A percentile compares a stretch with the other conserved stretches of the same genome.
phyloP scores from a whole-genome alignment of 2,329 filamentous ascomycete species.

The Coniella vitis region DNA sequence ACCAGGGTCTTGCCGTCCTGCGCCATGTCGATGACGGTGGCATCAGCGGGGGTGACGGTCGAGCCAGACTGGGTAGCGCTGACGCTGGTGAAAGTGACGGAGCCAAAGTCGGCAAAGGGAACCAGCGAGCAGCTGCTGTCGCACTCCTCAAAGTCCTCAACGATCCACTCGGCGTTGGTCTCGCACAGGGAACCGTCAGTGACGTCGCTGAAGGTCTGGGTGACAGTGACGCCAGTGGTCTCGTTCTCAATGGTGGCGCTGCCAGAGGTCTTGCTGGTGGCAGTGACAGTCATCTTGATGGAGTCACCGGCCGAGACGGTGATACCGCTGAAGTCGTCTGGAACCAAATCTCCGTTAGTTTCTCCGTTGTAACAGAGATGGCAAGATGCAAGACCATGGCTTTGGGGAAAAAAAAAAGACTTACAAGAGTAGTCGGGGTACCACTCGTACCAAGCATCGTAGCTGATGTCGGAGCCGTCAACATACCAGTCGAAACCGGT shows the following conservation, averaged over 20 bases:
- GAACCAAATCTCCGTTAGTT: neutral
- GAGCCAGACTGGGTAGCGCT: constrained; percentile 22
- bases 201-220: constrained; percentile 41
- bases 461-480: constrained; percentile 32
- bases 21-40: constrained; percentile 60
- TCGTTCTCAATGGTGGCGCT: constrained; percentile 40
- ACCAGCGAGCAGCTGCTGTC: constrained; percentile 29
- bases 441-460: constrained; percentile 57
- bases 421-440: constrained; percentile 44
- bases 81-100: constrained; percentile 35
- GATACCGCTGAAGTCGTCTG: constrained; percentile 18
- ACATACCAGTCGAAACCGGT: constrained; percentile 50
- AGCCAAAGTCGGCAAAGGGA: constrained; percentile 39
- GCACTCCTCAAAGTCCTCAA: constrained; percentile 43
- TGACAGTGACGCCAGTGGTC: constrained; percentile 40
- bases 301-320: constrained; percentile 18
- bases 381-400: too few species aligned
- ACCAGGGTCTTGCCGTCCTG: constrained; percentile 57
- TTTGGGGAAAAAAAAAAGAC: too few species aligned
- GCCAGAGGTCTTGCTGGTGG: constrained; percentile 34
- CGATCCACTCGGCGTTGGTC: constrained; percentile 57
- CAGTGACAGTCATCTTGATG: constrained; percentile 26
- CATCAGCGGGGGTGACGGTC: constrained; percentile 28
- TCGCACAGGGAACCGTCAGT: constrained; percentile 36
- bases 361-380: neutral